Conservation (phyloP, 2,329 filamentous ascomycete species). For the Zasmidium cellare region DNA sequence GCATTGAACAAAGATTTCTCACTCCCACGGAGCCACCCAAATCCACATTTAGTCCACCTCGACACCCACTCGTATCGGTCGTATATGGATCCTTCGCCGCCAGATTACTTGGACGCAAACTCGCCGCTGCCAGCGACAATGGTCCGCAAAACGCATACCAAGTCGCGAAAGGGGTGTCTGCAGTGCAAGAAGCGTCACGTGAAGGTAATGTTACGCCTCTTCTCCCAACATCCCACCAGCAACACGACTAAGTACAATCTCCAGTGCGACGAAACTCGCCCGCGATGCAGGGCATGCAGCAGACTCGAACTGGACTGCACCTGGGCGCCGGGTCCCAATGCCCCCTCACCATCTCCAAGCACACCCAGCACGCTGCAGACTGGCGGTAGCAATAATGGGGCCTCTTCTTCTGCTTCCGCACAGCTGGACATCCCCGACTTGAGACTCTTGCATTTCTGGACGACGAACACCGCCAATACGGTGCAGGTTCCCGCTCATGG, state of each 20-base stretch:
- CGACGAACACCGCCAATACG: constrained; percentile 14
- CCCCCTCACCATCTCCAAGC: constrained; percentile 4
- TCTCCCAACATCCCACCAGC: not conserved
- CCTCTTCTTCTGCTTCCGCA: not conserved
- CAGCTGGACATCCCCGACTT: constrained; percentile 18
- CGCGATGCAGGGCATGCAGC: constrained; percentile 16
- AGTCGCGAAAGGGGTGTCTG: constrained; percentile 22
- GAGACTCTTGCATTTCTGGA: constrained; percentile 24
- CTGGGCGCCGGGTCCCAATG: constrained; percentile 6
- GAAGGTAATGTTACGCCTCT: constrained; percentile 14
- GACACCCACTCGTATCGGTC: not conserved
- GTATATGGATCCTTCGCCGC: not conserved
- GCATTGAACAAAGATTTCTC: not conserved
- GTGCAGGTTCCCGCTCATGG: constrained; percentile 1
- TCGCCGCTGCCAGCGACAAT: constrained; percentile 3
- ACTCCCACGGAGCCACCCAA: not conserved
- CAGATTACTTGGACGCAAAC: not conserved
- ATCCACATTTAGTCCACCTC: not conserved
- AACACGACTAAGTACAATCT: not conserved
- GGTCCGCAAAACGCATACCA: constrained; percentile 22
- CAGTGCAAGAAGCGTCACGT: constrained; percentile 25
- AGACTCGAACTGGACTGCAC: constrained; percentile 20
- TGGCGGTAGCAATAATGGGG: not conserved
- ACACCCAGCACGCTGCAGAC: constrained; percentile 1
- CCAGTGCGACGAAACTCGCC: constrained; percentile 17